Base-by-base conservation (phyloP, 2,329 filamentous ascomycete species). In the Cercospora janseana region DNA sequence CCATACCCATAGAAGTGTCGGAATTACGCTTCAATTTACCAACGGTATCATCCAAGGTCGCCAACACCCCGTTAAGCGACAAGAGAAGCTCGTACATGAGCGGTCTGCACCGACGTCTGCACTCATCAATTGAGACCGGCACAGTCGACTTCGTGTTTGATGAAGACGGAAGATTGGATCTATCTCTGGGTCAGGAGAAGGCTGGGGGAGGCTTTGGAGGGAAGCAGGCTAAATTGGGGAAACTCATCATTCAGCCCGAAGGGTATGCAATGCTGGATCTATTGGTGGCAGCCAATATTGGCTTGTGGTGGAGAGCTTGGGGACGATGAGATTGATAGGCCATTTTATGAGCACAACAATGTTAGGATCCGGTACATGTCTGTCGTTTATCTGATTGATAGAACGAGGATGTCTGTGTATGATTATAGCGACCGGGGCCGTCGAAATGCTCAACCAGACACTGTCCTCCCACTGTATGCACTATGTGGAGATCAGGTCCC, bases 191-290 rank as follows among this genome's bases (percentile, higher is more conserved):
- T 1, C 81, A 81, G 57, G 92, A 97, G 69, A 81, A 80, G 49
- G 91, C 91, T 0, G 92, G 92, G 1, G 92, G 92, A 16, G 92
- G 92, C 0, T 86, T 87, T 64, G 79, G 85, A 35, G 92, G 92
- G 0, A 90, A 88, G 67, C 82, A 88, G 63, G 91, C 89, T 3
- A 98, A 98, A 73, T 74, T 98, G 61, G 93, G 92, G 0, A 98
- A 97, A 70, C 73, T 98, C 44, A 89, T 97, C 44, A 79, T 98
- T 28, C 82, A 90, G 60, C 83, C 92, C 49, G 91, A 95, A 63
- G 93, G 93, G 0, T 72, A 95, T 58, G 95, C 95, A 74, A 97
- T 98, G 92, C 70, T 97, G 62, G 93, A 98, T 74, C 69, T 98
- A 51, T 76, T 95, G 0, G 88, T 98, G 15, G 88, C 92, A 3